A percentile compares a stretch with the other conserved stretches of the same genome.
Evolutionary conservation across 257 asterid genomes (phyloP).

Genomic region (Misopates orontium): DNA sequence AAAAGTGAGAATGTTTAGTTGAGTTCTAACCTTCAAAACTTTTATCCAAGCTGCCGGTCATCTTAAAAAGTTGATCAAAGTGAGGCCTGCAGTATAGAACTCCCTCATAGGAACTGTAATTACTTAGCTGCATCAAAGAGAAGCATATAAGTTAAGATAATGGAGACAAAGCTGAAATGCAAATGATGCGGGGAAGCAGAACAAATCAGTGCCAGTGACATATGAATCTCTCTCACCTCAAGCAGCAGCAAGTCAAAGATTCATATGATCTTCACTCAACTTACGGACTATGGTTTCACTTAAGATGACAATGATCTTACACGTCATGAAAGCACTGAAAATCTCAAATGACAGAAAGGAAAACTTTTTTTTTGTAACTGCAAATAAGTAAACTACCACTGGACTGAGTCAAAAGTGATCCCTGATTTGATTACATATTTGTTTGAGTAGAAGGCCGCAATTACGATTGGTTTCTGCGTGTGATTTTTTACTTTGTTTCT

Average conservation of each 20-base stretch:
- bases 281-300: neutral
- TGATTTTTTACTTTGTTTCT: too few species aligned
- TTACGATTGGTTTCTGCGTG: too few species aligned
- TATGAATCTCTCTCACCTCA: neutral
- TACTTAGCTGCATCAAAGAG: slow-evolving; percentile 61
- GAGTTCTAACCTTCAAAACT: slow-evolving; percentile 66
- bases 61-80: slow-evolving; percentile 77
- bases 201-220: neutral
- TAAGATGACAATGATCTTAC: neutral
- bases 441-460: too few species aligned
- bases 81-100: slow-evolving; percentile 84
- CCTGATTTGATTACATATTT: too few species aligned
- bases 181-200: neutral
- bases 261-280: neutral
- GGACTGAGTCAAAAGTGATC: too few species aligned
- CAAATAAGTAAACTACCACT: too few species aligned
- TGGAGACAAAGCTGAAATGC: too few species aligned
- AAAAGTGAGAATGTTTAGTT: slow-evolving; percentile 5
- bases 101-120: slow-evolving; percentile 74
- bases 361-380: too few species aligned
- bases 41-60: slow-evolving; percentile 86
- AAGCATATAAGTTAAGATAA: neutral
- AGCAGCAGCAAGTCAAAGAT: neutral
- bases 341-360: too few species aligned
- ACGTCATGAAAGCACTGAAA: too few species aligned